Evolutionary conservation across 2,329 filamentous ascomycete species (phyloP), one percentile per base, ranked within the genome.

Genomic region (Juglanconis sp.): DNA sequence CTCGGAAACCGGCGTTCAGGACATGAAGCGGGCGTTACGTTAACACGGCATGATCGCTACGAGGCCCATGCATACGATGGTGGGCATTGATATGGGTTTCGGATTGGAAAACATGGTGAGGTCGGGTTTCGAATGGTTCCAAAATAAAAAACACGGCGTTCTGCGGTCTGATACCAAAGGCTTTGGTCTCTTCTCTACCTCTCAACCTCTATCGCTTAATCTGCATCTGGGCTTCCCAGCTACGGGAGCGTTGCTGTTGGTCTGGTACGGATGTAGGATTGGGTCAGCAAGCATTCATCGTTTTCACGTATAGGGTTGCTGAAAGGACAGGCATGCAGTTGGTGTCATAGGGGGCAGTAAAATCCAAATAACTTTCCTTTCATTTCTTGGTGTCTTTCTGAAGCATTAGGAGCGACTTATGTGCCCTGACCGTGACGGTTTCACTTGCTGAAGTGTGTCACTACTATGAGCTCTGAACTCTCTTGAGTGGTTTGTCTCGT

Each of bases 31-130:
- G 53, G 61, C 55, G 61, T 56, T 48, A 31, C 47, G 7, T 34
- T 61, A 35, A 51, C 42, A 42, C 17, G 51, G 57, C 53, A 57
- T 61, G 52, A 56, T 49, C 50, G 54, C 17, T 61, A 17, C 40
- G 57, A 62, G 17, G 63, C 62, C 61, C 60, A 61, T 55, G 65
- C 60, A 67, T 58, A 67, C 63, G 65, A 60, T 8, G 59, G 50
- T 15, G 60, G 56, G 63, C 54, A 36, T 47, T 49, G 42, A 49
- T 53, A 55, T 34, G 40, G 49, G 53, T 54, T 44, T 8, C 36
- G 55, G 44, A 40, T 53, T 44, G 53, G 61, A 54, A 57, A 61
- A 63, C 42, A 48, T 49, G 53, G 40, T 52, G 47, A 17, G 54
- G 51, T 49, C 35, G 54, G 47, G 13, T 40, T 46, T 34, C 40